Evolutionary conservation across 139 green algal genomes (phyloP).

Genomic region (Monoraphidium neglectum): DNA sequence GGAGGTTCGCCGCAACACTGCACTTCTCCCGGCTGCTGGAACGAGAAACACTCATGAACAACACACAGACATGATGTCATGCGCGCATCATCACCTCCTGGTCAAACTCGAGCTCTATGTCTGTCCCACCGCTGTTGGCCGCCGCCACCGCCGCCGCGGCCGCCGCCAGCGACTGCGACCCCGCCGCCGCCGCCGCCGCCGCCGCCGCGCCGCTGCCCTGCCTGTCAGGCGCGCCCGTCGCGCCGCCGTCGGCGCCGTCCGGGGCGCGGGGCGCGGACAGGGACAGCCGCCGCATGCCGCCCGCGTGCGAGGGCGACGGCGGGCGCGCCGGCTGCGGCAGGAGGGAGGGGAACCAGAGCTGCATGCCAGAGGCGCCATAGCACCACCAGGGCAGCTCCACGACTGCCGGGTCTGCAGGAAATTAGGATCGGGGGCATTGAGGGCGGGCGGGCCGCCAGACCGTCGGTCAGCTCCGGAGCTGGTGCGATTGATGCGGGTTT

Average conservation of each 20-base stretch:
- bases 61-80: too few species aligned
- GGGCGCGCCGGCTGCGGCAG: conserved; percentile 30
- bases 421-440: too few species aligned
- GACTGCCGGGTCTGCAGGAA: conserved; percentile 11
- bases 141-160: neutral
- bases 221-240: neutral
- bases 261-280: too few species aligned
- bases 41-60: too few species aligned
- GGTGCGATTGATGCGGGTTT: too few species aligned
- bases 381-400: conserved; percentile 96
- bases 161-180: neutral
- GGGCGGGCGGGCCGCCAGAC: too few species aligned
- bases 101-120: conserved; percentile 98
- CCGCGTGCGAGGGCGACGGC: neutral
- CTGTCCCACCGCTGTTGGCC: conserved; percentile 23
- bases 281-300: neutral
- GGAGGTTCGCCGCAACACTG: too few species aligned
- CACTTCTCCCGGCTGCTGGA: too few species aligned
- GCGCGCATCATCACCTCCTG: too few species aligned
- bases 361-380: conserved; percentile 92
- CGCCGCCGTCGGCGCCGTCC: too few species aligned
- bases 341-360: conserved; percentile 90
- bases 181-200: neutral
- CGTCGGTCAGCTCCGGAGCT: too few species aligned
- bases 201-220: conserved; percentile 16